A percentile compares a stretch with the other conserved stretches of the same genome.
These are phyloP conservation scores for Hyphodiscus sp. DNA, from an alignment of 2,329 filamentous ascomycete genomes.

Conservation along the genomic window DNA sequence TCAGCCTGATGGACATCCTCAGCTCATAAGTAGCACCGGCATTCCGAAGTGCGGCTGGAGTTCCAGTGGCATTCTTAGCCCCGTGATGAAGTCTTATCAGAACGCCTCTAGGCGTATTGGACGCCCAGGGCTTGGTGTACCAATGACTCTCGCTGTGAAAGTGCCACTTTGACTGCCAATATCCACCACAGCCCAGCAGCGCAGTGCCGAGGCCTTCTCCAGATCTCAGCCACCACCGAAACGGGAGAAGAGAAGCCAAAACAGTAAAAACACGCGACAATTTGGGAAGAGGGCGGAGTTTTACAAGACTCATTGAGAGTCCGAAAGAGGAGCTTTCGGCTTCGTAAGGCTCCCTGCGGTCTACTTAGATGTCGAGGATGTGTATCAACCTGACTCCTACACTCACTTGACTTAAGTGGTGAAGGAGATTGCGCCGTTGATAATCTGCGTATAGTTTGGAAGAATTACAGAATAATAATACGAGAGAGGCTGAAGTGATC, in stretches of 20 bases:
- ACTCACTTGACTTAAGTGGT: too few species aligned
- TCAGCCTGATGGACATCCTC: neutral
- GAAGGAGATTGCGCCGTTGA: too few species aligned
- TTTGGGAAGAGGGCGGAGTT: too few species aligned
- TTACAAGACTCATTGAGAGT: too few species aligned
- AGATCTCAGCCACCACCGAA: neutral
- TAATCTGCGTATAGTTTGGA: too few species aligned
- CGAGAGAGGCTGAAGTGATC: too few species aligned
- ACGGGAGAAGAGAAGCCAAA: neutral
- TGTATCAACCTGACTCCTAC: too few species aligned
- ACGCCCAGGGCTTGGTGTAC: neutral
- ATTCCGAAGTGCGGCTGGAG: neutral
- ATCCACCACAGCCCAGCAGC: neutral
- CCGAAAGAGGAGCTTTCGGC: too few species aligned
- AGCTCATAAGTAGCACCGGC: neutral
- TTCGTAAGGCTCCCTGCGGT: too few species aligned
- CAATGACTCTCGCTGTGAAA: neutral
- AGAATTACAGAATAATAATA: too few species aligned
- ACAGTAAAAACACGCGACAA: too few species aligned
- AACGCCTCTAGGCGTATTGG: neutral
- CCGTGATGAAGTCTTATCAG: neutral
- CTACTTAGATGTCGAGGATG: too few species aligned
- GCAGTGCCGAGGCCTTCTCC: neutral
- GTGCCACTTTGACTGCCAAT: neutral
- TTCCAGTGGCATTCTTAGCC: neutral